A percentile compares a stretch with the other conserved stretches of the same genome.
These are phyloP conservation scores for Polyporus tsugae DNA, from an alignment of 1,284 basidiomycete species.

Conservation along the genomic window DNA sequence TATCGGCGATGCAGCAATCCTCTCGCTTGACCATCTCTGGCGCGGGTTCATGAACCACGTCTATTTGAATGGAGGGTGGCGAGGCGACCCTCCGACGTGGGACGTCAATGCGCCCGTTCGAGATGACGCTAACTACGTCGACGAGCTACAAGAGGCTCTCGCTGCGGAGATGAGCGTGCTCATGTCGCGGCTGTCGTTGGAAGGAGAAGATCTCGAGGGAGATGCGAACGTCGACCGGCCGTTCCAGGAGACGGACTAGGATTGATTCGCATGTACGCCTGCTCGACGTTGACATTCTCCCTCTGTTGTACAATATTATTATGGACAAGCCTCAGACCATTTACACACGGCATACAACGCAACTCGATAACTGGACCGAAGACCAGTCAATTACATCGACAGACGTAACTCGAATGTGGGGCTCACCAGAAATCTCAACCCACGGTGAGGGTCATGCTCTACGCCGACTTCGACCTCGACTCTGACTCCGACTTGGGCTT, in stretches of 20 bases:
- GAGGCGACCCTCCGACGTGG: constrained; percentile 58
- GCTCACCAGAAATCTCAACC: neutral
- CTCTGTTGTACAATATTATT: neutral
- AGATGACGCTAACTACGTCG: constrained; percentile 42
- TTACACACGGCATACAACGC: no score
- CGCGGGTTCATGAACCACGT: constrained; percentile 61
- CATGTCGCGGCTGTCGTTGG: constrained; percentile 52
- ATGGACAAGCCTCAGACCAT: neutral
- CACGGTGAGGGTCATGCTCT: neutral
- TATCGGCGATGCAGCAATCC: constrained; percentile 60
- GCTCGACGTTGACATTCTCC: neutral
- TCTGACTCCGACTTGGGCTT: neutral
- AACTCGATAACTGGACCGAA: neutral
- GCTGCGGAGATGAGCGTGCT: constrained; percentile 60
- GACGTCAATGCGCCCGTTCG: constrained; percentile 47
- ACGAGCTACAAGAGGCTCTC: constrained; percentile 42
- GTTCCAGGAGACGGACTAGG: constrained; percentile 25
- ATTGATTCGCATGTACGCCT: neutral
- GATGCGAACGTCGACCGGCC: constrained; percentile 34
- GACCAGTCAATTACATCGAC: neutral
- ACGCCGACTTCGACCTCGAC: neutral
- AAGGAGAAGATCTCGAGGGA: constrained; percentile 43
- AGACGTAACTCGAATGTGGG: neutral
- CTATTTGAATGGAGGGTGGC: constrained; percentile 54
- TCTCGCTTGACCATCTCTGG: constrained; percentile 61